Conservation (phyloP, 106 monocot genomes). For the Vanilla planifolia region DNA sequence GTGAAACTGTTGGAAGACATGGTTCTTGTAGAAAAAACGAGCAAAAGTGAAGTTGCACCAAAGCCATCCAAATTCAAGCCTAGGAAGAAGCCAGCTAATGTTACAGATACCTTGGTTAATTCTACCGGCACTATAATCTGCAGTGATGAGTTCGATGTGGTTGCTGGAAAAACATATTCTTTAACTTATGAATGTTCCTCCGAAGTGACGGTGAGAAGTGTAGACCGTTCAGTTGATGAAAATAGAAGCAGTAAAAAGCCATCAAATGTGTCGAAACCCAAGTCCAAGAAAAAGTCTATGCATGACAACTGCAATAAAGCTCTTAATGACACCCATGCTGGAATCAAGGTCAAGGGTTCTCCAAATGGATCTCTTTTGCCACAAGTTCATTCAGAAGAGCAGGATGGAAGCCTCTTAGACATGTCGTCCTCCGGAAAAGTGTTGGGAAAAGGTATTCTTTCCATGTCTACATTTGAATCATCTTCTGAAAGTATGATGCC, state of each 20-base stretch:
- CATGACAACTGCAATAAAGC: slow-evolving; percentile 3
- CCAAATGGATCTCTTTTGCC: neutral
- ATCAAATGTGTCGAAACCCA: slow-evolving; percentile 19
- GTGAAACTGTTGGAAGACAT: slow-evolving; percentile 31
- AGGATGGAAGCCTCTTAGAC: neutral
- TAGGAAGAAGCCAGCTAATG: neutral
- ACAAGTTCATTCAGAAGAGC: neutral
- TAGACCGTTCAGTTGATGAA: neutral
- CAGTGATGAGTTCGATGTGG: no score
- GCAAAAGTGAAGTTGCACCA: slow-evolving; percentile 9
- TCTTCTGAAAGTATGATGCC: neutral
- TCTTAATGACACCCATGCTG: slow-evolving; percentile 9
- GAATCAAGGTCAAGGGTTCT: slow-evolving; percentile 1
- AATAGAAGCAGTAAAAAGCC: slow-evolving; percentile 6
- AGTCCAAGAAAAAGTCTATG: slow-evolving; percentile 12
- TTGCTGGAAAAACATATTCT: no score
- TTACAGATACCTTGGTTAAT: neutral
- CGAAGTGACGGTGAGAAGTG: neutral
- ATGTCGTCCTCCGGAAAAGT: neutral
- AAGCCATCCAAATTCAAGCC: slow-evolving; percentile 20
- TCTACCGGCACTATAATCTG: no score
- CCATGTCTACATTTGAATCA: neutral
- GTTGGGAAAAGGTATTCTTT: neutral
- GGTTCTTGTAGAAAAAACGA: slow-evolving; percentile 16
- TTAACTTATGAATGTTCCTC: neutral